Evolutionary conservation across 345 rosid genomes (phyloP).

Genomic region (rapeseed (Brassica napus)): Da-Ae NC_063441.1:8583501-8584000

Average conservation of each 20-base stretch:
- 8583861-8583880: not conserved
- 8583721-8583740: not conserved
- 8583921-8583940: not conserved
- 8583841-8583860: not conserved
- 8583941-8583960: not conserved
- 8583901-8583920: not conserved
- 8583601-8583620: not conserved
- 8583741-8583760: not conserved
- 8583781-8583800: not conserved
- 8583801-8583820: not conserved
- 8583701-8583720: not conserved
- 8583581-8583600: not conserved
- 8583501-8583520: not conserved
- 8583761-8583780: not conserved
- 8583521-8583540: not conserved
- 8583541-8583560: not conserved
- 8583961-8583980: not conserved
- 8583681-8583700: not conserved
- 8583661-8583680: not conserved
- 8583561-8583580: not conserved
- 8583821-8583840: not conserved
- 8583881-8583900: not conserved
- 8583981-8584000: not conserved
- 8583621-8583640: not conserved
- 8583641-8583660: not conserved